Percentiles rank a stretch among this genome's conserved stretches.
These are phyloP conservation scores for Neohortaea acidophila DNA, from an alignment of 495 filamentous ascomycete genomes.

Conservation along the genomic window DNA sequence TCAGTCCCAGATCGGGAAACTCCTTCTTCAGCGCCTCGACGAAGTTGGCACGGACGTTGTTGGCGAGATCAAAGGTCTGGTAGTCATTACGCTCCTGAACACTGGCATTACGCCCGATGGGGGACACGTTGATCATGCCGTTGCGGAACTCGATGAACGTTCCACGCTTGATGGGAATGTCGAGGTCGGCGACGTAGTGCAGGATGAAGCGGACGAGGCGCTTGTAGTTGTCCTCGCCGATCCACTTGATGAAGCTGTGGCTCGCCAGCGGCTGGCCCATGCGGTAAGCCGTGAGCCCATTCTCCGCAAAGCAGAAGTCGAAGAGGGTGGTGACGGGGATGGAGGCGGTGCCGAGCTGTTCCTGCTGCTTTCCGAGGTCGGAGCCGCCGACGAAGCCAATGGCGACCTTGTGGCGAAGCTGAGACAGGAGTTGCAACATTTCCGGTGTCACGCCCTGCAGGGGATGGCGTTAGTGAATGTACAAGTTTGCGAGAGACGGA, in stretches of 20 bases:
- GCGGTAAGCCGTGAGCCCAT: conserved; percentile 83
- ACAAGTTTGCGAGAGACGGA: not conserved
- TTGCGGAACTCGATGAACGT: conserved; percentile 96
- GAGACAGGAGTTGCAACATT: conserved; percentile 66
- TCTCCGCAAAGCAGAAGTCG: conserved; percentile 93
- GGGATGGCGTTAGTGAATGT: conserved; percentile 10
- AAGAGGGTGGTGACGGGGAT: conserved; percentile 65
- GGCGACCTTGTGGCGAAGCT: conserved; percentile 71
- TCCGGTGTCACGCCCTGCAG: conserved; percentile 50
- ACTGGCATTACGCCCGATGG: conserved; percentile 82
- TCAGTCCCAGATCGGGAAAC: conserved; percentile 71
- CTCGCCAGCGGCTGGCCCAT: conserved; percentile 54
- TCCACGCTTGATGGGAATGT: conserved; percentile 78
- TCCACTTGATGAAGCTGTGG: conserved; percentile 76
- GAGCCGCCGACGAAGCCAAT: conserved; percentile 65
- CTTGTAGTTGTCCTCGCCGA: conserved; percentile 90
- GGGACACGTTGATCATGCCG: conserved; percentile 92
- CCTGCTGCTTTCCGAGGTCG: conserved; percentile 83
- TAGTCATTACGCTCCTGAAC: conserved; percentile 66
- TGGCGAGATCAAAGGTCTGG: conserved; percentile 57
- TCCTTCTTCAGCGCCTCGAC: conserved; percentile 60
- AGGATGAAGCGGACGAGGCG: conserved; percentile 69
- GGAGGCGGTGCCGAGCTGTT: conserved; percentile 59
- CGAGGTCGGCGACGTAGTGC: conserved; percentile 77
- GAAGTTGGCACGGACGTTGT: conserved; percentile 56